A percentile compares a stretch with the other conserved stretches of the same genome.
Evolutionary conservation across 2,329 filamentous ascomycete genomes (phyloP).

Genomic region (Didymosphaeria variabile): DNA sequence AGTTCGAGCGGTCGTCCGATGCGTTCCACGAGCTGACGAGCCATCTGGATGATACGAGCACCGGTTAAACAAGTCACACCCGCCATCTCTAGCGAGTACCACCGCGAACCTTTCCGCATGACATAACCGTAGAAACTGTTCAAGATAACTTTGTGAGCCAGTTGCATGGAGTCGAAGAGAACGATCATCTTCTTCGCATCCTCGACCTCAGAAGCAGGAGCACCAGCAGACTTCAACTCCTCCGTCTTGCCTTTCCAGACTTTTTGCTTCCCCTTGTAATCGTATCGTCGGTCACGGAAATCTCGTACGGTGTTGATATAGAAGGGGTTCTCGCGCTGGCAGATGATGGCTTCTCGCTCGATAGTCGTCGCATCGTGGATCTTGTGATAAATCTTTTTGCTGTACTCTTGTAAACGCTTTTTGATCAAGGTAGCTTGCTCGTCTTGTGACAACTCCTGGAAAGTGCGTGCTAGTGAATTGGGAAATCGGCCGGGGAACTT

Average conservation of each 20-base stretch:
- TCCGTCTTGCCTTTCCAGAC: constrained; percentile 98
- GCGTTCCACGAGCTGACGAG: constrained; percentile 89
- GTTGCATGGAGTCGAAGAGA: constrained; percentile 91
- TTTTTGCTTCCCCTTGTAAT: constrained; percentile 98
- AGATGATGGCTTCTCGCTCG: constrained; percentile 95
- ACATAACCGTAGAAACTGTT: constrained; percentile 99
- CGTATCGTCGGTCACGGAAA: constrained; percentile 96
- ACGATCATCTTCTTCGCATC: constrained; percentile 99
- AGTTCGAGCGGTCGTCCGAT: constrained; percentile 92
- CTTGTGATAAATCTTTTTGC: constrained; percentile 99
- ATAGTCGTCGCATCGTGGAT: constrained; percentile 95
- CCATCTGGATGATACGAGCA: constrained; percentile 96
- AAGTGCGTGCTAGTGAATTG: constrained; percentile 74
- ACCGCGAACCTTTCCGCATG: constrained; percentile 97
- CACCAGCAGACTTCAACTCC: constrained; percentile 81
- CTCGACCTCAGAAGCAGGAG: constrained; percentile 78
- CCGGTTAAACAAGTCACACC: constrained; percentile 97
- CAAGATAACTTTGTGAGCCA: constrained; percentile 98
- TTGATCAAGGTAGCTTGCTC: constrained; percentile 83
- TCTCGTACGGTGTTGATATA: constrained; percentile 96
- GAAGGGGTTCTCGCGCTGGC: constrained; percentile 96
- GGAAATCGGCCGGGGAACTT: constrained; percentile 83
- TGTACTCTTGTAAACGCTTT: constrained; percentile 90
- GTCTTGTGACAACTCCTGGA: constrained; percentile 80
- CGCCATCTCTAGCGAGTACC: constrained; percentile 99